These are phyloP conservation scores for Actinidia arguta DNA, from an alignment of 179 eudicot genomes.

Conservation along the genomic window DNA sequence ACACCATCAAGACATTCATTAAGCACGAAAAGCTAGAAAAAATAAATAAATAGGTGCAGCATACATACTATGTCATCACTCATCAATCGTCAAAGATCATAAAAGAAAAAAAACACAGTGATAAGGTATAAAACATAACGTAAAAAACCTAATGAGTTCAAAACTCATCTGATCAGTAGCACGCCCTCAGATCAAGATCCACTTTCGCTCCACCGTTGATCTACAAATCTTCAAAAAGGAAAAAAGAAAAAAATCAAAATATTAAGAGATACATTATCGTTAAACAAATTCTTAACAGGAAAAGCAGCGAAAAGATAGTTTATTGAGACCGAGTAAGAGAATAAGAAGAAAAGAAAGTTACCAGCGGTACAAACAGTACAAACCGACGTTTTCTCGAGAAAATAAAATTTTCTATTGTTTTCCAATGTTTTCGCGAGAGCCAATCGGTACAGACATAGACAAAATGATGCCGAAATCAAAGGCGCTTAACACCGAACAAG, in stretches of 20 bases:
- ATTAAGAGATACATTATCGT: too few species aligned
- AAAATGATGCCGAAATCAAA: neutral
- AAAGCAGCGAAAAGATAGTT: neutral
- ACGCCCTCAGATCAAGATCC: neutral
- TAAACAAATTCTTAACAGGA: neutral
- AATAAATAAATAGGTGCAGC: too few species aligned
- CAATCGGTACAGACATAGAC: neutral
- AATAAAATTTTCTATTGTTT: neutral
- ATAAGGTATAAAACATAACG: too few species aligned
- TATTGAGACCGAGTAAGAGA: neutral
- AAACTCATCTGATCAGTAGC: neutral
- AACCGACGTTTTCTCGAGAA: neutral
- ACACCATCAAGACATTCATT: too few species aligned
- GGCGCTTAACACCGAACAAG: neutral
- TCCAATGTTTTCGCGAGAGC: neutral
- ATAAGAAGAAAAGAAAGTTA: neutral
- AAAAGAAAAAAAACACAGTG: too few species aligned
- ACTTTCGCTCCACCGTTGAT: neutral
- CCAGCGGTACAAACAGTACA: too few species aligned
- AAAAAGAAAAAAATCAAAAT: neutral
- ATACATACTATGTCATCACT: too few species aligned
- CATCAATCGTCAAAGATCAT: too few species aligned
- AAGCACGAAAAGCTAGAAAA: too few species aligned
- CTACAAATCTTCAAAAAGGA: neutral
- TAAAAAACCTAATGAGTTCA: neutral